Base-by-base conservation (phyloP, 768 basidiomycete genomes). In the Collybiopsis confluens region DNA sequence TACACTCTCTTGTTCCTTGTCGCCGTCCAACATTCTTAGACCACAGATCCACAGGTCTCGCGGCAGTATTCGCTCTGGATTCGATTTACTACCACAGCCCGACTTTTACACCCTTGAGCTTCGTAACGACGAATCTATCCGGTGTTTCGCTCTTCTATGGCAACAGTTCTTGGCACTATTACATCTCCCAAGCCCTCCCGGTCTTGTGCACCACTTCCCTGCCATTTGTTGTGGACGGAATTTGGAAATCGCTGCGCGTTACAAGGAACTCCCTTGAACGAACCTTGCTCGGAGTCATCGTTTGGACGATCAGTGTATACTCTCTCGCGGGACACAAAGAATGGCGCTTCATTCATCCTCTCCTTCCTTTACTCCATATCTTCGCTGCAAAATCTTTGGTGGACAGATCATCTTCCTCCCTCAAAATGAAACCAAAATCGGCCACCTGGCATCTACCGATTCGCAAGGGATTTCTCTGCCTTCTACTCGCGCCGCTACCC, bases 291-390 rank as follows among this genome's bases (percentile, higher is more conserved):
- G 70, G 68, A 2, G 68, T 75, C 23, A 59, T 87, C 1, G 57
- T 71, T 18, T 92, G 89, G 86, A 83, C 87, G 0, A 65, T 86
- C 27, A 61, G 63, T 2, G 65, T 88, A 5, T 93, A 91, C 65
- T 98, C 96, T 7, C 56, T 88, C 2, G 77, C 89, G 1, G 86
- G 88, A 1, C 97, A 99, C 73, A 98, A 98, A 62, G 97, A 99
- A 75, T 98, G 94, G 93, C 79, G 97, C 7, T 98, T 99, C 71
- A 72, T 98, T 6, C 95, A 98, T 59, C 94, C 96, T 0, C 66
- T 98, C 18, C 74, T 98, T 3, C 95, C 97, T 1, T 68, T 92
- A 27, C 70, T 96, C 37, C 86, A 97, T 60, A 59, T 94, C 20
- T 77, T 97, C 56, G 88, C 89, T 10, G 76, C 92, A 0, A 83